Conservation (phyloP, 2,329 filamentous ascomycete genomes). For the Talaromyces pinophilus region DNA sequence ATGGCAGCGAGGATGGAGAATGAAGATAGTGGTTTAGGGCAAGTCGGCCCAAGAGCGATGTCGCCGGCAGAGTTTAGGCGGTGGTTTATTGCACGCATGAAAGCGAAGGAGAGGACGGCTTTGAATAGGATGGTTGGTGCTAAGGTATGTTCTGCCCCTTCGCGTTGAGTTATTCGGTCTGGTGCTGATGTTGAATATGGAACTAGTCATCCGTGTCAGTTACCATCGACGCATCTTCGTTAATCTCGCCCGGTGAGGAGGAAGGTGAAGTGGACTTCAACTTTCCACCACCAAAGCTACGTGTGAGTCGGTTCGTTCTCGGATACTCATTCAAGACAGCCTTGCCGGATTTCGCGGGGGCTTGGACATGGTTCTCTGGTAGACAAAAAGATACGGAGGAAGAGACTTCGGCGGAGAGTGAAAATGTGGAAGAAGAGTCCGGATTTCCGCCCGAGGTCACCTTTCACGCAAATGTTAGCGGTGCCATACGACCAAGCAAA, state of each 20-base stretch:
- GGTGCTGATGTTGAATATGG: background rate
- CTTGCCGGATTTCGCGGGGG: conserved; percentile 30
- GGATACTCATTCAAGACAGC: conserved; percentile 40
- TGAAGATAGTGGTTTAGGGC: conserved; percentile 33
- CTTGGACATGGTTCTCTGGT: conserved; percentile 25
- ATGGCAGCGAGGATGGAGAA: conserved; percentile 31
- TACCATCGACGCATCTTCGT: conserved; percentile 38
- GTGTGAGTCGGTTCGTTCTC: conserved; percentile 32
- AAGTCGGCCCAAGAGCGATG: conserved; percentile 43
- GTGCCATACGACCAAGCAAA: conserved; percentile 31
- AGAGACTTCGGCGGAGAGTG: conserved; percentile 25
- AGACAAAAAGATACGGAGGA: background rate
- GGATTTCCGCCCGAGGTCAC: conserved; percentile 31
- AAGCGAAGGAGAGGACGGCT: conserved; percentile 39
- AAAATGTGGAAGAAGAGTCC: conserved; percentile 22
- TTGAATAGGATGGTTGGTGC: conserved; percentile 41
- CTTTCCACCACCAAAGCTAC: conserved; percentile 33
- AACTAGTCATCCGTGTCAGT: conserved; percentile 36
- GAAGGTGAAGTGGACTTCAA: conserved; percentile 34
- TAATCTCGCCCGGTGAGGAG: conserved; percentile 35
- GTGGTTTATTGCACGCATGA: conserved; percentile 47
- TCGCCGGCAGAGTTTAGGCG: conserved; percentile 42
- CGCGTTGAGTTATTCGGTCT: background rate
- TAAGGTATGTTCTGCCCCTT: conserved; percentile 34
- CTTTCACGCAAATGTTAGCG: conserved; percentile 37